Base-by-base conservation (phyloP, 805 yeast genomes). In the Candida boleticola region DNA sequence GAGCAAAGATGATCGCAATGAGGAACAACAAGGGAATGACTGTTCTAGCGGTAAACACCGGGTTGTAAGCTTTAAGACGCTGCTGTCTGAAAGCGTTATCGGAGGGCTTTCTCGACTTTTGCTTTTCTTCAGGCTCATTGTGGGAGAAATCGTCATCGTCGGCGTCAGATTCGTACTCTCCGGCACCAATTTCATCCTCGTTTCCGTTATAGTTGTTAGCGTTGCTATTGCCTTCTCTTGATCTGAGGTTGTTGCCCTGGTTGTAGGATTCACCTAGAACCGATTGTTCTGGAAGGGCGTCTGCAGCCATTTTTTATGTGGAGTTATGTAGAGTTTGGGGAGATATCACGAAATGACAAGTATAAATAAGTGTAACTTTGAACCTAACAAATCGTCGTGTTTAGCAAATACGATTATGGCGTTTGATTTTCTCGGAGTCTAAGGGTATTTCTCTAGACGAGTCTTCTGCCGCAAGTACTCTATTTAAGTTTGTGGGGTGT, bases 41-140 rank as follows among this genome's bases (percentile, higher is more conserved):
- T 5, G 71, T 64, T 33, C 55, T 60, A 18, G 73, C 73, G 1
- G 74, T 70, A 39, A 71, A 61, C 16, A 71, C 74, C 10, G 67
- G 67, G 56, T 77, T 76, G 47, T 68, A 66, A 0, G 83, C 82
- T 41, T 64, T 69, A 41, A 79, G 61, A 43, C 76, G 59, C 51
- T 79, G 83, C 54, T 79, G 83, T 36, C 79, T 72, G 51, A 79
- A 79, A 9, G 76, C 77, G 55, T 67, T 73, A 44, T 74, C 83
- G 37, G 79, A 80, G 11, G 93, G 93, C 57, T 81, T 77, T 58
- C 82, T 77, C 30, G 73, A 71, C 57, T 76, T 79, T 36, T 65
- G 70, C 29, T 60, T 19, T 17, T 64, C 7, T 61, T 55, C 14
- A 49, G 49, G 30, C 52, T 64, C 32, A 54, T 56, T 47, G 58